Percentiles rank a stretch among this genome's conserved stretches.
These are phyloP conservation scores for Monosporascus sp. DNA, from an alignment of 2,329 filamentous ascomycete species.

Conservation along the genomic window DNA sequence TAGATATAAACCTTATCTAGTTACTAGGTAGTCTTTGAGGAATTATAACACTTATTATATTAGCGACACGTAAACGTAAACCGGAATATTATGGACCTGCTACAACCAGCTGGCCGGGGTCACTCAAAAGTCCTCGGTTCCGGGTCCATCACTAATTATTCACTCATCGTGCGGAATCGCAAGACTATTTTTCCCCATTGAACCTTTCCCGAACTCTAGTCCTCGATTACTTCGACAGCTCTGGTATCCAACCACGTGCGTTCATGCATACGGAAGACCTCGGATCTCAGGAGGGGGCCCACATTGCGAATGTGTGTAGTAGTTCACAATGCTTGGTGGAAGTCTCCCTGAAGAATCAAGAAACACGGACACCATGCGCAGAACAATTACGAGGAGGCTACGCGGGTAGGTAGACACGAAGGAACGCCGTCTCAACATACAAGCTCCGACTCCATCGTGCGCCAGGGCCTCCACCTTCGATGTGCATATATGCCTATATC, in stretches of 20 bases:
- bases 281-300: not conserved
- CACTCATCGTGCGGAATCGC: not conserved
- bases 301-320: not conserved
- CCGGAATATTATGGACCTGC: too few species aligned
- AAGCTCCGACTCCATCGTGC: not conserved
- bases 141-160: not conserved
- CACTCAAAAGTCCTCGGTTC: too few species aligned
- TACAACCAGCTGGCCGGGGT: too few species aligned
- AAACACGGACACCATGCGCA: not conserved
- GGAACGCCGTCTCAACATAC: not conserved
- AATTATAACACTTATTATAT: too few species aligned
- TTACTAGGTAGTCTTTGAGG: too few species aligned
- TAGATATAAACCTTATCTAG: too few species aligned
- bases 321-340: not conserved
- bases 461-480: not conserved
- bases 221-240: not conserved
- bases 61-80: too few species aligned
- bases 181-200: not conserved
- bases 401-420: not conserved
- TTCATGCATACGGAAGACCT: not conserved
- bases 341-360: not conserved
- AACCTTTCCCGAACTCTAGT: not conserved
- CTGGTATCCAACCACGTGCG: not conserved
- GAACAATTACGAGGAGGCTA: not conserved
- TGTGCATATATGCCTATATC: not conserved